A percentile compares a stretch with the other conserved stretches of the same genome.
These are phyloP conservation scores for Alternaria gansuensis DNA, from an alignment of 2,329 filamentous ascomycete genomes.

Conservation along the genomic window DNA sequence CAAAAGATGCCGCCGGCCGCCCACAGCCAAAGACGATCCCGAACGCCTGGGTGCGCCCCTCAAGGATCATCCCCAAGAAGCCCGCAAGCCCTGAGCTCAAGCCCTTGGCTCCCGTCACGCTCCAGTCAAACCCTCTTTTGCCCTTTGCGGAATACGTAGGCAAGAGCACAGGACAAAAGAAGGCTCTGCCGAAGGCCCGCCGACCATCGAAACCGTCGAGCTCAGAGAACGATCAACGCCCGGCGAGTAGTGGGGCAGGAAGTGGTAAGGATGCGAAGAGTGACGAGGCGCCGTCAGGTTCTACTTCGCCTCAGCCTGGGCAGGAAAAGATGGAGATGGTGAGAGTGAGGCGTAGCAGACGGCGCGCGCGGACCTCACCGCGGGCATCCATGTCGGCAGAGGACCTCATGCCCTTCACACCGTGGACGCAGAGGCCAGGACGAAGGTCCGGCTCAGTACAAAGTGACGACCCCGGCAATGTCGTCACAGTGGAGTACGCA, in stretches of 20 bases:
- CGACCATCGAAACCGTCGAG: slow-evolving; percentile 45
- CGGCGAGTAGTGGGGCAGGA: slow-evolving; percentile 47
- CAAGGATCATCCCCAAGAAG: slow-evolving; percentile 38
- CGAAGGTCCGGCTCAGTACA: slow-evolving; percentile 40
- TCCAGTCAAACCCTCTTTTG: slow-evolving; percentile 28
- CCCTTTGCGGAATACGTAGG: slow-evolving; percentile 40
- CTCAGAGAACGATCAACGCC: slow-evolving; percentile 45
- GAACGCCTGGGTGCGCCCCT: slow-evolving; percentile 53
- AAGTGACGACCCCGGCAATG: slow-evolving; percentile 34
- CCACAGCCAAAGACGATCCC: slow-evolving; percentile 48
- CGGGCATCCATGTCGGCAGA: slow-evolving; percentile 46
- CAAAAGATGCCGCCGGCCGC: slow-evolving; percentile 42
- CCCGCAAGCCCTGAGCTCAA: slow-evolving; percentile 21
- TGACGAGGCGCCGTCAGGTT: slow-evolving; percentile 29
- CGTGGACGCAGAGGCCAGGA: slow-evolving; percentile 27
- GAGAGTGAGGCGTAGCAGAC: slow-evolving; percentile 41
- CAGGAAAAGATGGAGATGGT: slow-evolving; percentile 39
- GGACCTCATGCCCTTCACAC: slow-evolving; percentile 34
- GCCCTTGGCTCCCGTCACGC: slow-evolving; percentile 20
- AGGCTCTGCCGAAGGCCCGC: slow-evolving; percentile 33
- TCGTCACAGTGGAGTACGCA: slow-evolving; percentile 45
- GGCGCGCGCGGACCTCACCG: slow-evolving; percentile 44
- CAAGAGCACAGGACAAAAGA: slow-evolving; percentile 41
- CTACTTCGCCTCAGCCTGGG: slow-evolving; percentile 33
- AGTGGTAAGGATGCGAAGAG: slow-evolving; percentile 38